Evolutionary conservation across 345 rosid species (phyloP), one percentile per base, ranked within the genome.

Genomic region (Durio zibethinus): DNA sequence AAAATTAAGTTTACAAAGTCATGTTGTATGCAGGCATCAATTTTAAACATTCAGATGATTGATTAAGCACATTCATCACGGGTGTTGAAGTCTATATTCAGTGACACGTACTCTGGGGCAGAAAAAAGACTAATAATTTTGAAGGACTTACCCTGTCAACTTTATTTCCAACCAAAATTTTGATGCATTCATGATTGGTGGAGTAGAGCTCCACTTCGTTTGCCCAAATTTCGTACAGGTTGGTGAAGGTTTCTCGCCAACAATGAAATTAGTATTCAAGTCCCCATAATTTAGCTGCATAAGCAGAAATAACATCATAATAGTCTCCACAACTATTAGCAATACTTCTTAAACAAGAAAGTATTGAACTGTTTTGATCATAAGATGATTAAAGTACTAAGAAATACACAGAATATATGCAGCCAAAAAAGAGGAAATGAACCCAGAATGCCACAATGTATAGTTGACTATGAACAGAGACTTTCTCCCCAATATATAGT

Each of bases 171-270:
- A 69, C 73, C 56, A 69, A 57, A 47, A 69, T 16, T 47, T 69
- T 45, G 40, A 69, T 45, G 52, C 73, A 69, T 7, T 69, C 73
- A 1, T 16, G 73, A 69, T 47, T 27, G 50, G 73, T 69, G 73
- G 57, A 92, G 86, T 92, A 88, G 70, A 90, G 91, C 78, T 93
- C 96, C 27, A 91, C 88, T 80, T 93, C 99, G 82, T 87, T 93
- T 29, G 91, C 92, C 98, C 99, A 96, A 81, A 82, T 77, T 47
- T 91, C 90, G 23, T 93, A 90, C 79, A 96, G 83, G 89, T 89
- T 89, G 60, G 86, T 79, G 83, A 96, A 93, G 38, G 93, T 92
- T 74, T 91, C 97, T 75, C 94, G 84, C 70, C 91, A 65, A 60
- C 20, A 73, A 43, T 73, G 6, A 53, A 38, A 57, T 74, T 48